These are phyloP conservation scores for Spathaspora boniae DNA, from an alignment of 805 yeast species.

Conservation along the genomic window DNA sequence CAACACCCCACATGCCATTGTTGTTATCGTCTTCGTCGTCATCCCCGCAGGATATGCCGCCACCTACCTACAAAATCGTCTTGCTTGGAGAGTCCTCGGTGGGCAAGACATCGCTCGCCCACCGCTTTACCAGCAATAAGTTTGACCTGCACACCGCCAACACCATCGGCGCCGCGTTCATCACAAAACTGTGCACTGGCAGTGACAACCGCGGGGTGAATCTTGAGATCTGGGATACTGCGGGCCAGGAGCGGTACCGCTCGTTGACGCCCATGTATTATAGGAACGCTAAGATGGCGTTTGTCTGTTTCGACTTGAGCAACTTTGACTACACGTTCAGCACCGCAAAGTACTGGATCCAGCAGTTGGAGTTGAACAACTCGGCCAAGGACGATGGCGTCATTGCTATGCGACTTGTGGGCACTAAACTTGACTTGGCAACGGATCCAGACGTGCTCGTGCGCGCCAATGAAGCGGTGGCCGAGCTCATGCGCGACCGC, in stretches of 20 bases:
- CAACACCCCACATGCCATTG: too few species aligned
- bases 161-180: conserved; percentile 98
- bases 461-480: conserved; percentile 1
- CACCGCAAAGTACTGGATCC: conserved; percentile 87
- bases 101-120: conserved; percentile 73
- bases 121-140: conserved; percentile 65
- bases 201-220: conserved; percentile 40
- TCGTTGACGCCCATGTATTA: conserved; percentile 82
- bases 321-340: conserved; percentile 45
- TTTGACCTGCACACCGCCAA: conserved; percentile 82
- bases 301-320: conserved; percentile 83
- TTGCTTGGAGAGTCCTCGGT: conserved; percentile 54
- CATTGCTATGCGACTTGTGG: conserved; percentile 51
- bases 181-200: conserved; percentile 60
- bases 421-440: conserved; percentile 76
- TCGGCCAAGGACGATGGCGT: conserved; percentile 17
- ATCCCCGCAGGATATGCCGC: too few species aligned
- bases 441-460: conserved; percentile 10
- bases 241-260: conserved; percentile 79
- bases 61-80: conserved; percentile 38
- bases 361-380: conserved; percentile 51
- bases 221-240: conserved; percentile 84
- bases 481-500: conserved; percentile 11
- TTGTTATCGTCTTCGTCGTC: too few species aligned
- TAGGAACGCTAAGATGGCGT: conserved; percentile 65